A percentile compares a stretch with the other conserved stretches of the same genome.
Conservation (phyloP, 805 yeast genomes). For the Hanseniaspora clermontiae region DNA sequence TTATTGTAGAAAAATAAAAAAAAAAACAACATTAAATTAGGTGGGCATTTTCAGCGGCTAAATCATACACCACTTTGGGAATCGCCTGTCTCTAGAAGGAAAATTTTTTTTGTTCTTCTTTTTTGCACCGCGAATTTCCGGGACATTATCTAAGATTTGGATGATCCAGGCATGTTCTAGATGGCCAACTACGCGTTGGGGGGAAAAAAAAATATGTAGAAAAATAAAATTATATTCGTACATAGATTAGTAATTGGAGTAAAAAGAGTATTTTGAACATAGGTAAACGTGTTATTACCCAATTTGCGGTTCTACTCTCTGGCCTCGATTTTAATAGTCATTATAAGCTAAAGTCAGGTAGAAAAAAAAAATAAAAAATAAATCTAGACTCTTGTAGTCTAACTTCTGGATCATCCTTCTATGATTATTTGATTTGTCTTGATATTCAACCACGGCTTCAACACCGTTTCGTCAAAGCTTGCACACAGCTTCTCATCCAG, state of each 20-base stretch:
- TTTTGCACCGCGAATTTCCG: not conserved
- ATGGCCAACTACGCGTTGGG: not conserved
- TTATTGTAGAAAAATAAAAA: no score
- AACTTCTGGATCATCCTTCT: not conserved
- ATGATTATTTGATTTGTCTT: not conserved
- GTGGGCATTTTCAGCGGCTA: no score
- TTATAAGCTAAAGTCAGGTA: no score
- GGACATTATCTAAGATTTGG: not conserved
- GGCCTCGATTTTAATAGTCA: no score
- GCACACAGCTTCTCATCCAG: slow-evolving; percentile 34
- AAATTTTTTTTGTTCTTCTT: no score
- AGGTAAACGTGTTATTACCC: no score
- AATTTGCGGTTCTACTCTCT: no score
- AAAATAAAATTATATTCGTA: not conserved
- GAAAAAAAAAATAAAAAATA: no score
- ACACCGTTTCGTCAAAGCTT: slow-evolving; percentile 29
- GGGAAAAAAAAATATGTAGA: not conserved
- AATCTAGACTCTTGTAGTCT: no score
- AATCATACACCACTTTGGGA: not conserved
- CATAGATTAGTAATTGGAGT: no score
- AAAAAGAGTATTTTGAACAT: no score
- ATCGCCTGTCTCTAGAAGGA: not conserved
- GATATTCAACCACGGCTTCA: slow-evolving; percentile 19
- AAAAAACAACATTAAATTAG: not conserved
- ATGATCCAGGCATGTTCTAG: not conserved